Evolutionary conservation across 2,329 filamentous ascomycete genomes (phyloP).

Genomic region (Colletotrichum trifolii): DNA sequence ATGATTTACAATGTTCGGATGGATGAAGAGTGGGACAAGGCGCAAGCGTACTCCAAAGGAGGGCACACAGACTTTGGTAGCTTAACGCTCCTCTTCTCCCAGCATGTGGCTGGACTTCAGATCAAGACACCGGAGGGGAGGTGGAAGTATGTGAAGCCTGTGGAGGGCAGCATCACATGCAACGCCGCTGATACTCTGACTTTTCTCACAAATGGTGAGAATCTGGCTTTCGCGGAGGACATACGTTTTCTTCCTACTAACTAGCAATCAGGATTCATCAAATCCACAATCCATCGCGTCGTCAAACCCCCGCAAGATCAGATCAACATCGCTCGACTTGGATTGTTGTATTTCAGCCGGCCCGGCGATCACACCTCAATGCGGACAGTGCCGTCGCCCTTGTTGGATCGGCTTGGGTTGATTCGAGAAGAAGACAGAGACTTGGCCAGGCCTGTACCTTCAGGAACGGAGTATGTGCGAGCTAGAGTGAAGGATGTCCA

Average conservation of each 20-base stretch:
- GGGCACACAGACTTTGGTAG: constrained; percentile 10
- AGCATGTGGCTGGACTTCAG: constrained; percentile 10
- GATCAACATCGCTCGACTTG: constrained; percentile 4
- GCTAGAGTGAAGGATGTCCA: constrained; percentile 6
- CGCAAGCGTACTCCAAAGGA: constrained; percentile 5
- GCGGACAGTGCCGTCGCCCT: constrained; percentile 1
- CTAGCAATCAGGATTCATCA: not conserved
- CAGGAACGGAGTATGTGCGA: constrained; percentile 7
- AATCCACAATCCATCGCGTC: constrained; percentile 7
- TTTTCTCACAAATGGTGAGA: constrained; percentile 9
- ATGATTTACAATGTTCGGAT: constrained; percentile 16
- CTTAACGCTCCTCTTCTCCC: constrained; percentile 6
- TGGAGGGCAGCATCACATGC: constrained; percentile 1
- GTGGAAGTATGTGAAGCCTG: constrained; percentile 14
- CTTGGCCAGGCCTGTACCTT: not conserved
- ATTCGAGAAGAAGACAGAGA: constrained; percentile 1
- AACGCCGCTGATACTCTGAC: constrained; percentile 13
- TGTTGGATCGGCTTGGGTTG: not conserved
- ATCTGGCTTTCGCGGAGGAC: not conserved
- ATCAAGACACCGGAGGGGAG: not conserved
- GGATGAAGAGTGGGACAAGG: constrained; percentile 7
- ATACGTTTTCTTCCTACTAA: not conserved
- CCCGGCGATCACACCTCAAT: constrained; percentile 9
- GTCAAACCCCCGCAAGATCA: constrained; percentile 10
- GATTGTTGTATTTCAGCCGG: constrained; percentile 13